These are phyloP conservation scores for Mrakia gelida DNA, from an alignment of 768 basidiomycete species.

Conservation along the genomic window DNA sequence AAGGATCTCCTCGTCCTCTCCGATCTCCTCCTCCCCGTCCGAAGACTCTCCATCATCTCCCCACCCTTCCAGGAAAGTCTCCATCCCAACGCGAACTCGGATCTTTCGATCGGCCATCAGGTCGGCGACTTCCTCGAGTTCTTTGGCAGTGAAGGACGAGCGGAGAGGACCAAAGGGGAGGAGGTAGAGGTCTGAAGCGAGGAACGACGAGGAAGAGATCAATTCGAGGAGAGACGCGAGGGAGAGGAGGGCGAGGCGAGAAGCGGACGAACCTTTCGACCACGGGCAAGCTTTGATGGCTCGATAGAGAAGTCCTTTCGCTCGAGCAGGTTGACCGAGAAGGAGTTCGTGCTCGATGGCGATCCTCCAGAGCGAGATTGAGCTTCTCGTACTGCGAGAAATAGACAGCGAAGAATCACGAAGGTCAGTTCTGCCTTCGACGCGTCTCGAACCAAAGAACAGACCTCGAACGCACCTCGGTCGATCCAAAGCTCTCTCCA, in stretches of 20 bases:
- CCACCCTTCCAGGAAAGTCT: slow-evolving; percentile 38
- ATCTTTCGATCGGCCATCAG: slow-evolving; percentile 46
- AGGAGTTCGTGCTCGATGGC: slow-evolving; percentile 47
- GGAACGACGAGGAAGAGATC: neutral
- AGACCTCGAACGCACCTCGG: slow-evolving; percentile 30
- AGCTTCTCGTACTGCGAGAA: slow-evolving; percentile 37
- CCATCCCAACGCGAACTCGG: slow-evolving; percentile 41
- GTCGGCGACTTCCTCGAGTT: slow-evolving; percentile 44
- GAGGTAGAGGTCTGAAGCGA: slow-evolving; percentile 44
- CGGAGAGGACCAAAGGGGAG: slow-evolving; percentile 45
- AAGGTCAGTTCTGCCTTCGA: neutral
- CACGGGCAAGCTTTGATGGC: slow-evolving; percentile 44
- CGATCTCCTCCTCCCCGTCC: slow-evolving; percentile 17
- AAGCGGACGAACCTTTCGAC: slow-evolving; percentile 31
- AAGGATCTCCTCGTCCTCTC: slow-evolving; percentile 23
- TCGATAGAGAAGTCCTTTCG: slow-evolving; percentile 45
- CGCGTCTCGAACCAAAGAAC: neutral
- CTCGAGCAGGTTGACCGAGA: slow-evolving; percentile 38
- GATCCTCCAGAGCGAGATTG: slow-evolving; percentile 43
- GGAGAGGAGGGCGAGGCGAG: neutral
- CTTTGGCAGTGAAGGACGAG: slow-evolving; percentile 42
- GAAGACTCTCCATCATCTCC: slow-evolving; percentile 21
- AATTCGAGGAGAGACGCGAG: neutral
- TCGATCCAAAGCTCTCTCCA: slow-evolving; percentile 42
- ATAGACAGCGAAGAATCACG: neutral